These are phyloP conservation scores for Cyclotella baltica DNA, from an alignment of 108 stramenopile genomes.

Conservation along the genomic window DNA sequence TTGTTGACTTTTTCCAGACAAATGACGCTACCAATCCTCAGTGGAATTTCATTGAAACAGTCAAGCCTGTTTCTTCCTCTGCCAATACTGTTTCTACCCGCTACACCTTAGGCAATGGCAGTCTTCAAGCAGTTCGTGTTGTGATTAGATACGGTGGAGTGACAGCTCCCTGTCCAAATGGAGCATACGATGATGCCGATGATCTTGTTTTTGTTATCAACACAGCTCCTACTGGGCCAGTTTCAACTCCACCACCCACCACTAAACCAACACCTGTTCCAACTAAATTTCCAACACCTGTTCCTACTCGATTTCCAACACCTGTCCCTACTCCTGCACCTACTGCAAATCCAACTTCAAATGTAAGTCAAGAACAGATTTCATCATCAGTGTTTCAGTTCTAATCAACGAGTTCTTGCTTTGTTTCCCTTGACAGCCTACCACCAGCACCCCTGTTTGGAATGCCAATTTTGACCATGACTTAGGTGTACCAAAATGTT, in stretches of 20 bases:
- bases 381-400: not conserved
- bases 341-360: not conserved
- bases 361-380: too few species aligned
- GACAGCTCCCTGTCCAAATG: constrained; percentile 4
- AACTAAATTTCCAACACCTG: not conserved
- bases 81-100: not conserved
- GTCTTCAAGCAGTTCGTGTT: constrained; percentile 31
- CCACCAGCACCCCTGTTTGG: too few species aligned
- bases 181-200: constrained; percentile 11
- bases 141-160: constrained; percentile 20
- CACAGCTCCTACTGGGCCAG: not conserved
- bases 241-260: not conserved
- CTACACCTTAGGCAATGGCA: constrained; percentile 16
- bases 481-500: constrained; percentile 7
- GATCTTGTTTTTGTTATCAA: constrained; percentile 10
- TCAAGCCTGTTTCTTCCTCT: not conserved
- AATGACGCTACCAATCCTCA: constrained; percentile 28
- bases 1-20: constrained; percentile 28
- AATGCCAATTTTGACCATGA: not conserved
- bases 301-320: too few species aligned
- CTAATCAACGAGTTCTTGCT: too few species aligned
- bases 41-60: constrained; percentile 24
- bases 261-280: not conserved
- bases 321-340: too few species aligned
- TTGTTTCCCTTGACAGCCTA: too few species aligned